Conservation (phyloP, 306 rosid genomes). For the Fagus crenata region DNA sequence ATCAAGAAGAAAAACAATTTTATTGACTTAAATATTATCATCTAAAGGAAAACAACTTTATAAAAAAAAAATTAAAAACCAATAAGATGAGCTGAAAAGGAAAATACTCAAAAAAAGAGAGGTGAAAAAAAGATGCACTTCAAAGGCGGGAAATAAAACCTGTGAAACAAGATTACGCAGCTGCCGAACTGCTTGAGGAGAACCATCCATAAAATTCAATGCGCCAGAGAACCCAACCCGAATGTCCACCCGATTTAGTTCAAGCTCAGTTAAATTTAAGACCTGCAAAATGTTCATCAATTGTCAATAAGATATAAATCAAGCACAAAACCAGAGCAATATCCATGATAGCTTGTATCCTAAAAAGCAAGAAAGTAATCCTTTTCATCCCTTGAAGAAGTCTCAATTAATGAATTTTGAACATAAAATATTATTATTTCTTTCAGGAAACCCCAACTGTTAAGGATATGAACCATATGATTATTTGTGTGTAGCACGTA, state of each 20-base stretch:
- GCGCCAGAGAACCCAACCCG: conserved; percentile 96
- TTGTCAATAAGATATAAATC: conserved; percentile 21
- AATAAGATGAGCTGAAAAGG: conserved; percentile 26
- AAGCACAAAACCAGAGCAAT: conserved; percentile 4
- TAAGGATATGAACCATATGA: background rate
- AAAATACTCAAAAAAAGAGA: conserved; percentile 15
- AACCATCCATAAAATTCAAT: conserved; percentile 90
- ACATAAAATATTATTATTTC: background rate
- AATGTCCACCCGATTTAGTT: conserved; percentile 89
- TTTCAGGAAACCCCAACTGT: background rate
- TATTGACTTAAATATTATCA: background rate
- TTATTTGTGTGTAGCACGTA: background rate
- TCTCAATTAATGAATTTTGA: background rate
- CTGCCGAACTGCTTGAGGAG: conserved; percentile 98
- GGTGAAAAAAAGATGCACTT: conserved; percentile 22
- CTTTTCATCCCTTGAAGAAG: background rate
- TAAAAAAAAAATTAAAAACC: background rate
- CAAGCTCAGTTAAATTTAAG: conserved; percentile 92
- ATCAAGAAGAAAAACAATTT: background rate
- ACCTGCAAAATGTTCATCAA: conserved; percentile 60
- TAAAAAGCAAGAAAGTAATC: background rate
- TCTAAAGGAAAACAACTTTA: background rate
- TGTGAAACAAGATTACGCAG: conserved; percentile 95
- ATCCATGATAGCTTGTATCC: background rate
- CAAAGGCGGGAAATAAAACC: conserved; percentile 51